phyloP scores from a whole-genome alignment of 495 filamentous ascomycete genomes.

The Penicillium argentinense region DNA sequence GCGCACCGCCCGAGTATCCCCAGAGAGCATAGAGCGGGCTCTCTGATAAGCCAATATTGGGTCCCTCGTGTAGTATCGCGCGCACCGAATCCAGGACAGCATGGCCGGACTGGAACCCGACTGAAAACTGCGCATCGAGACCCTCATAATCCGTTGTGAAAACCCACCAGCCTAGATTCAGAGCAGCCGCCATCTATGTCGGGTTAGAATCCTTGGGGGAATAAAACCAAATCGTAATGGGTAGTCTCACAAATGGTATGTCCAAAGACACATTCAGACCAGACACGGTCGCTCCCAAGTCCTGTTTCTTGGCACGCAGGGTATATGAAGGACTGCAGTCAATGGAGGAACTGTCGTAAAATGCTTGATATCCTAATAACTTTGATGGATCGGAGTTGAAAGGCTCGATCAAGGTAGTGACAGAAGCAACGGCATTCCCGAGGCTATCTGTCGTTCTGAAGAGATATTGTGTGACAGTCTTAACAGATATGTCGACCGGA shows the following conservation, averaged over 20 bases:
- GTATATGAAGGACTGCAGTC: constrained; percentile 23
- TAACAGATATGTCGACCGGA: constrained; percentile 9
- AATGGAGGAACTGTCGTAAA: constrained; percentile 15
- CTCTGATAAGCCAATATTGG: constrained; percentile 1
- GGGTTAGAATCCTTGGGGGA: neutral
- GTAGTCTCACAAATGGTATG: constrained; percentile 9
- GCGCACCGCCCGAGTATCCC: constrained; percentile 54
- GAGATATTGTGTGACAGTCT: constrained; percentile 17
- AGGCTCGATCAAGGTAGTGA: constrained; percentile 22
- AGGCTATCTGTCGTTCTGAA: constrained; percentile 24
- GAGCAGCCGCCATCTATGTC: constrained; percentile 15
- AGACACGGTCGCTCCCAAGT: neutral
- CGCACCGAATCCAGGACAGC: constrained; percentile 22
- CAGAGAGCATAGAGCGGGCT: constrained; percentile 34
- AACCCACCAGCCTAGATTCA: constrained; percentile 24
- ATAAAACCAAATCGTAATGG: neutral
- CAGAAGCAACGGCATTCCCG: constrained; percentile 16
- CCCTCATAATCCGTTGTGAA: constrained; percentile 26
- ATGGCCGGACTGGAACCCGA: constrained; percentile 15
- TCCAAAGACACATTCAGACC: constrained; percentile 10
- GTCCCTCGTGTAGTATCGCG: constrained; percentile 6
- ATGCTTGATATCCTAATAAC: constrained; percentile 19
- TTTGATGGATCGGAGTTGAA: constrained; percentile 17
- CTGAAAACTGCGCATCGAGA: constrained; percentile 17
- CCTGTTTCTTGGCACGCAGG: constrained; percentile 4